These are phyloP conservation scores for Cutaneotrichosporon sp. DNA, from an alignment of 1,284 basidiomycete species.

Conservation along the genomic window DNA sequence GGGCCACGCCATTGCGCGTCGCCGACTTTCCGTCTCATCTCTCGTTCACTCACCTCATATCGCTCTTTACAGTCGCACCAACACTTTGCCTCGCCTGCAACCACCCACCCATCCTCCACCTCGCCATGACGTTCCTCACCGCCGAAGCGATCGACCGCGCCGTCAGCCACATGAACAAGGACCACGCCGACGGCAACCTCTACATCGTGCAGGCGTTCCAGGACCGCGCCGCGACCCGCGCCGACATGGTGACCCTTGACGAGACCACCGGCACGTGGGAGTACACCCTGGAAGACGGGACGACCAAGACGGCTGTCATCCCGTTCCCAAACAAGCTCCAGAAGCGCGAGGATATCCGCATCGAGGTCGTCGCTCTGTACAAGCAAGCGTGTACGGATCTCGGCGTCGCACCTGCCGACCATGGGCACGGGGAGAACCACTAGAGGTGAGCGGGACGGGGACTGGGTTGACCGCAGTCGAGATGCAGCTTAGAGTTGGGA, in stretches of 20 bases:
- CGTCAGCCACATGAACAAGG: constrained; percentile 13
- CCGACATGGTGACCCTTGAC: constrained; percentile 9
- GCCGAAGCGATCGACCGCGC: neutral
- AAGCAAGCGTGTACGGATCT: constrained; percentile 8
- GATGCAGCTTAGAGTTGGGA: neutral
- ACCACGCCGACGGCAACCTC: constrained; percentile 16
- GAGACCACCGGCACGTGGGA: constrained; percentile 5
- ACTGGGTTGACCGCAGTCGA: neutral
- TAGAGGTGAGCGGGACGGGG: neutral
- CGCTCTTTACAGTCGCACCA: too few species aligned
- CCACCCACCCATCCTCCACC: neutral
- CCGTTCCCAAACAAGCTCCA: neutral
- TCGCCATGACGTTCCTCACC: constrained; percentile 2
- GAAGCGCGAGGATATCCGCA: constrained; percentile 13
- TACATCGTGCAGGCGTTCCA: constrained; percentile 15
- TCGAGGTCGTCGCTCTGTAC: constrained; percentile 14
- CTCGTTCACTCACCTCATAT: too few species aligned
- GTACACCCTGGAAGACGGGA: constrained; percentile 10
- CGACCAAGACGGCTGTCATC: constrained; percentile 3
- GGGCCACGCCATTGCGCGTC: too few species aligned
- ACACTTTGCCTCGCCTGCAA: neutral
- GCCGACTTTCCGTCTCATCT: too few species aligned
- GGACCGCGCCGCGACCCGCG: constrained; percentile 1
- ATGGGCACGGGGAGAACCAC: neutral
- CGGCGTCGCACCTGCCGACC: neutral